Evolutionary conservation across 257 asterid species (phyloP).

Genomic region (Rhazya stricta): DNA sequence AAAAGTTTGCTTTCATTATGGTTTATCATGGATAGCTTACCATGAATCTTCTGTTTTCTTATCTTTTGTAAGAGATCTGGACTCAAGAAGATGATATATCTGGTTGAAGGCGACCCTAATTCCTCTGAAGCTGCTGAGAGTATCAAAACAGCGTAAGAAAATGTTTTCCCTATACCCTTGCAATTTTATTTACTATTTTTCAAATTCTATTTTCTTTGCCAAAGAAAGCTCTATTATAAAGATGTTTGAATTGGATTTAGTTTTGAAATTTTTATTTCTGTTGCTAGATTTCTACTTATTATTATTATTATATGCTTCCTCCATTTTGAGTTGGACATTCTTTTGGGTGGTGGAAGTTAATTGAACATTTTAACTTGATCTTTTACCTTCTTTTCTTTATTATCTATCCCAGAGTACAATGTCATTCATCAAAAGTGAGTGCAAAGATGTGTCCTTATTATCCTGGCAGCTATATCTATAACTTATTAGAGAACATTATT

Average conservation of each 20-base stretch:
- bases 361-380: background rate
- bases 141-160: constrained; percentile 90
- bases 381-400: background rate
- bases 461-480: background rate
- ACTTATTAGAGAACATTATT: background rate
- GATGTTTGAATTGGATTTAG: background rate
- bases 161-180: background rate
- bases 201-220: background rate
- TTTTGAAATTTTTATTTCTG: background rate
- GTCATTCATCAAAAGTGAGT: background rate
- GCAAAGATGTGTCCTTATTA: background rate
- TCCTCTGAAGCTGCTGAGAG: constrained; percentile 86
- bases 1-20: background rate
- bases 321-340: background rate
- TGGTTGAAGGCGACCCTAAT: constrained; percentile 98
- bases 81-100: constrained; percentile 91
- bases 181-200: background rate
- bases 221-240: background rate
- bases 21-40: background rate
- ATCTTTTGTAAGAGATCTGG: constrained; percentile 66
- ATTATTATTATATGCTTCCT: background rate
- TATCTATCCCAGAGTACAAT: background rate
- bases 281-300: background rate
- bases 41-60: constrained; percentile 10
- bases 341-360: background rate